Evolutionary conservation across 179 eudicot species (phyloP), one percentile per base, ranked within the genome.

Genomic region (Patellifolia procumbens): DNA sequence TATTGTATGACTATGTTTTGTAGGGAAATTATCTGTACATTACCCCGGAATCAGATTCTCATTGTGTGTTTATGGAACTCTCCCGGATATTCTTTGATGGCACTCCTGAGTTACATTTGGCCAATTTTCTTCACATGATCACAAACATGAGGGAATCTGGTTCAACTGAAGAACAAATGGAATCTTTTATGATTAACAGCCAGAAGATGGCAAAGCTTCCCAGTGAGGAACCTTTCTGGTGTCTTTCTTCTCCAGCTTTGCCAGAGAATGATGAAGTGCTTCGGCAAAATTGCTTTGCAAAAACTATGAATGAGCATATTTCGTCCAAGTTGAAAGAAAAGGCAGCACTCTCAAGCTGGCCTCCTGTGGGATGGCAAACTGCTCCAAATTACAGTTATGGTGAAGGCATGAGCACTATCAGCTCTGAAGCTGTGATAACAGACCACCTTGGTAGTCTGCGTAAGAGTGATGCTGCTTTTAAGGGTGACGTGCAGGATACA

Each of bases 361-460:
- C 96, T 29, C 97, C 98, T 74, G 87, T 74, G 48, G 90, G 84
- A 71, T 94, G 99, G 97, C 93, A 84, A 82, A 89, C 90, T 15
- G 98, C 97, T 46, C 99, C 98, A 12, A 91, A 93, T 72, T 91
- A n/a, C n/a, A n/a, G n/a, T n/a, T n/a, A n/a, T n/a, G n/a, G n/a
- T n/a, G n/a, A n/a, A n/a, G n/a, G n/a, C n/a, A n/a, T n/a, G n/a
- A n/a, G n/a, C n/a, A n/a, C n/a, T n/a, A n/a, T 89, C 75, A 59
- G 51, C 68, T 67, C 64, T 78, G 59, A 22, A 52, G 19, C 48
- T 20, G 75, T 4, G 55, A 73, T n/a, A 76, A 34, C n/a, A n/a
- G n/a, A n/a, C n/a, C n/a, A n/a, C n/a, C n/a, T n/a, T n/a, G n/a
- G n/a, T n/a, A n/a, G n/a, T n/a, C n/a, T n/a, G n/a, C n/a, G n/a